These are phyloP conservation scores for Linnemannia zychae DNA, from an alignment of 192 early-diverging fungal genomes.

Conservation along the genomic window DNA sequence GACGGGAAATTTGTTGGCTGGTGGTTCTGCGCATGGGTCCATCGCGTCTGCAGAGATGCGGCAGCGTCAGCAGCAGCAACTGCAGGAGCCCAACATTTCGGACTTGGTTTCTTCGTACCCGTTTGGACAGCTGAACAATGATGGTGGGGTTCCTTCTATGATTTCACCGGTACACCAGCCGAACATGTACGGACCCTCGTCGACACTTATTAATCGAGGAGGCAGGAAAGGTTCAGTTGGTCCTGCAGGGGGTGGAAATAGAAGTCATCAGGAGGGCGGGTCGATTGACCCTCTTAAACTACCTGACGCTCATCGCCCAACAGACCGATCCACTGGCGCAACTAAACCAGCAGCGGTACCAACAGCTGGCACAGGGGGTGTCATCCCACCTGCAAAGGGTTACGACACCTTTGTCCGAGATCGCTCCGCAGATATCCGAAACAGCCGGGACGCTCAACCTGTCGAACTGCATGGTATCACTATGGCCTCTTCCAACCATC, in stretches of 20 bases:
- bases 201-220: slow-evolving; percentile 17
- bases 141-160: background rate
- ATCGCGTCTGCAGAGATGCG: slow-evolving; percentile 12
- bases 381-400: background rate
- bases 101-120: slow-evolving; percentile 46
- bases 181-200: slow-evolving; percentile 14
- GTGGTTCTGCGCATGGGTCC: background rate
- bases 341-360: background rate
- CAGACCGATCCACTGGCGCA: background rate
- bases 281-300: slow-evolving; percentile 2
- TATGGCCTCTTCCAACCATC: slow-evolving; percentile 6
- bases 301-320: background rate
- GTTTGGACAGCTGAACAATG: slow-evolving; percentile 37
- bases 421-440: background rate
- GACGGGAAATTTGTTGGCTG: background rate
- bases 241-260: background rate
- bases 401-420: slow-evolving; percentile 19
- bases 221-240: background rate
- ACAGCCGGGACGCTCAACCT: slow-evolving; percentile 19
- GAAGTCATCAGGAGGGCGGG: background rate
- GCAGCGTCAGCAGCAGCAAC: background rate
- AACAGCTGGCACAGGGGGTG: background rate
- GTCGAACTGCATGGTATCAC: slow-evolving; percentile 14
- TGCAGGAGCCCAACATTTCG: slow-evolving; percentile 27
- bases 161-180: slow-evolving; percentile 16